These are phyloP conservation scores for Globisporangium radiosum DNA, from an alignment of 352 stramenopile genomes.

Conservation along the genomic window DNA sequence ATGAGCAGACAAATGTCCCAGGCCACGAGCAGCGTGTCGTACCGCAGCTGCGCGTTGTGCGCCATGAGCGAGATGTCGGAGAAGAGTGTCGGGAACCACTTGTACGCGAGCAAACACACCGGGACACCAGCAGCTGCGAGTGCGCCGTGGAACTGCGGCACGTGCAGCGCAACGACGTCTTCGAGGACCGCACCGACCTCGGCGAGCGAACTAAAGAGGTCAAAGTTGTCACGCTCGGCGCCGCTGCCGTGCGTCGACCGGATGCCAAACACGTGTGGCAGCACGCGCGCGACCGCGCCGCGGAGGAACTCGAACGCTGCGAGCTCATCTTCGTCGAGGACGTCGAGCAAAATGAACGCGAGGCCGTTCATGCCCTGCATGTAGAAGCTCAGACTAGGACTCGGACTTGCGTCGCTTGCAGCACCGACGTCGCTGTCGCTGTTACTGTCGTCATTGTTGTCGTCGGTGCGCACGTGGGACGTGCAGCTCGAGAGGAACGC, in stretches of 20 bases:
- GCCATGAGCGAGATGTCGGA: conserved; percentile 76
- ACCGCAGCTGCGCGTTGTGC: conserved; percentile 64
- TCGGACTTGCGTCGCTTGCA: conserved; percentile 2
- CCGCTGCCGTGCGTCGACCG: conserved; percentile 18
- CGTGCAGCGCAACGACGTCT: conserved; percentile 60
- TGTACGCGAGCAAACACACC: conserved; percentile 79
- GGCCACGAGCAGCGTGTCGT: conserved; percentile 64
- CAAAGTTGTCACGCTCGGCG: conserved; percentile 41
- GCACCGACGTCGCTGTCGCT: conserved; percentile 1
- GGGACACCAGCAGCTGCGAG: conserved; percentile 57
- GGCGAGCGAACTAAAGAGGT: conserved; percentile 64
- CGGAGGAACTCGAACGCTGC: conserved; percentile 54
- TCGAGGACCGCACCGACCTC: conserved; percentile 69
- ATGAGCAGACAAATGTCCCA: conserved; percentile 81
- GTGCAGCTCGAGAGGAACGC: conserved; percentile 61
- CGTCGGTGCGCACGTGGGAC: conserved; percentile 31
- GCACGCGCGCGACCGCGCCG: conserved; percentile 51
- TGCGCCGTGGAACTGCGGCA: conserved; percentile 49
- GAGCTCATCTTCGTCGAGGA: conserved; percentile 49
- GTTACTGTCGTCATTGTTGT: not conserved
- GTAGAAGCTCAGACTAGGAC: conserved; percentile 49
- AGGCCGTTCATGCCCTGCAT: conserved; percentile 87
- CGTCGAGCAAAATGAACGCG: conserved; percentile 66
- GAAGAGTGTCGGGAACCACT: conserved; percentile 86
- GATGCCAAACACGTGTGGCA: conserved; percentile 76